These are phyloP conservation scores for Nicotiana tomentosiformis DNA, from an alignment of 257 asterid genomes.

Conservation along the genomic window DNA sequence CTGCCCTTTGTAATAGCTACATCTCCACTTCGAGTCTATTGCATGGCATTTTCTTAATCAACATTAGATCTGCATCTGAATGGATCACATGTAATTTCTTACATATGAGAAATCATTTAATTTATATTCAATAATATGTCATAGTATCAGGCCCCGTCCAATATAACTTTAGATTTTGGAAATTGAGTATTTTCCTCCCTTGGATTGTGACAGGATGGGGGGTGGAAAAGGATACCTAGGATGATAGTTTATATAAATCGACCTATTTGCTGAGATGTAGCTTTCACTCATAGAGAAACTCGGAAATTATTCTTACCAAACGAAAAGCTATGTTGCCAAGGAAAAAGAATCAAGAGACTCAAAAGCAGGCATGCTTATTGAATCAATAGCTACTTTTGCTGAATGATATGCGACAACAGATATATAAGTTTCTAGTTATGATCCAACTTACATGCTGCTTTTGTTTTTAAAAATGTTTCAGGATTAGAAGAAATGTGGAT, in stretches of 20 bases:
- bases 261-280: background rate
- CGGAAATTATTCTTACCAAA: background rate
- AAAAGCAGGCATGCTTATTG: background rate
- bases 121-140: background rate
- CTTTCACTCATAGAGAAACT: background rate
- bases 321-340: background rate
- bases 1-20: background rate
- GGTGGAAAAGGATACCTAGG: background rate
- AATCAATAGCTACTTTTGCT: background rate
- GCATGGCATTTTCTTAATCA: background rate
- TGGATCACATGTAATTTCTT: background rate
- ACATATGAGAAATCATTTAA: background rate
- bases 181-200: background rate
- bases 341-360: background rate
- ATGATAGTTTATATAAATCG: background rate
- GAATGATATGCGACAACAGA: background rate
- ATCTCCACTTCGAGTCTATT: background rate
- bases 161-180: background rate
- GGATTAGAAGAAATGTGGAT: constrained; percentile 55
- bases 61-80: background rate
- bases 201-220: background rate
- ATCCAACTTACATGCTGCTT: background rate
- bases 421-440: background rate
- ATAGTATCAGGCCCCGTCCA: background rate
- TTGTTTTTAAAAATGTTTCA: constrained; percentile 19